phyloP scores from a whole-genome alignment of 2,329 filamentous ascomycete species.

The Macrophomina tecta region DNA sequence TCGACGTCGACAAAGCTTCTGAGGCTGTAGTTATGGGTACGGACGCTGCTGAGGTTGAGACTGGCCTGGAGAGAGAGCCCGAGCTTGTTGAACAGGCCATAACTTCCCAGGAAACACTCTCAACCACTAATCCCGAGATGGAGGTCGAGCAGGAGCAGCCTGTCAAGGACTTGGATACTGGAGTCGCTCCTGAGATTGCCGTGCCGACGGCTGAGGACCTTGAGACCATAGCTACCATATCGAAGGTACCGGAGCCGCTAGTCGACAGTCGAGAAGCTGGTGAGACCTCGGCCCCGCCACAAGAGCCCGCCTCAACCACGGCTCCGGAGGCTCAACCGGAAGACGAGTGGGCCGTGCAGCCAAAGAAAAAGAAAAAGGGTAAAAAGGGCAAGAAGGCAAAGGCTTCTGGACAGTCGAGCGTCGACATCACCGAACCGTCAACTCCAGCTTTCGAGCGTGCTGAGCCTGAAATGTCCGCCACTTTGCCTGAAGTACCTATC shows the following conservation, averaged over 20 bases:
- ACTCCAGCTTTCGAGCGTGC: background rate
- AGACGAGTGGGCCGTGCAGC: conserved; percentile 4
- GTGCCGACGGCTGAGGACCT: background rate
- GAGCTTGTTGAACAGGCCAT: too few species aligned
- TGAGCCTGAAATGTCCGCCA: background rate
- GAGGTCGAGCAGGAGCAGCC: background rate
- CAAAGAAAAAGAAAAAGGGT: conserved; percentile 23
- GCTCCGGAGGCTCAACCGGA: conserved; percentile 1
- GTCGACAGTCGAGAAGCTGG: background rate
- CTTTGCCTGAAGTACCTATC: too few species aligned
- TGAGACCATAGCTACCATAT: background rate
- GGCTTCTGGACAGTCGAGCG: background rate
- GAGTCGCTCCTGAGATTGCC: too few species aligned
- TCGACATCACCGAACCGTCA: background rate
- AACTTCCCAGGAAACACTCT: too few species aligned
- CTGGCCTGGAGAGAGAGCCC: too few species aligned
- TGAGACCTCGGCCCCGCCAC: background rate
- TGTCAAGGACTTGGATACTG: background rate
- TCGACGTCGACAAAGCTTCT: background rate
- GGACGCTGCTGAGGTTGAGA: background rate
- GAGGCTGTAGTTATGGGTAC: background rate
- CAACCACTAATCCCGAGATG: too few species aligned
- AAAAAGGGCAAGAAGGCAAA: conserved; percentile 23
- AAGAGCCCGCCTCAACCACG: background rate
- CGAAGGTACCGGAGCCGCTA: background rate